These are phyloP conservation scores for Leishmania tarentolae DNA, from an alignment of 208 protist species.

Conservation along the genomic window DNA sequence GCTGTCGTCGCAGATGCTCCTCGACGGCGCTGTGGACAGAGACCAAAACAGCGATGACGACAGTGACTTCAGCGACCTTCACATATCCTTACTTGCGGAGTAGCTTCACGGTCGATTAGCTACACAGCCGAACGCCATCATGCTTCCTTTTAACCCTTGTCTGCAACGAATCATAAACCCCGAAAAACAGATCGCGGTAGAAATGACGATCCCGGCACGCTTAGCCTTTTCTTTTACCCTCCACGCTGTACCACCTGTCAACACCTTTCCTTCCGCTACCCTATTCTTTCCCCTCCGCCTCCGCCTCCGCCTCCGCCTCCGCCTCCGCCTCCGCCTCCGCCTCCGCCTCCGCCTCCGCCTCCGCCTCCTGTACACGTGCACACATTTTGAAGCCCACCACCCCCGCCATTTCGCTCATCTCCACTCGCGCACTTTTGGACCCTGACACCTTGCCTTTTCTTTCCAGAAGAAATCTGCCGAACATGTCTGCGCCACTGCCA, in stretches of 20 bases:
- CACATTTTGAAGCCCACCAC: neutral
- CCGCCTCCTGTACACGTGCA: neutral
- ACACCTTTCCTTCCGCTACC: neutral
- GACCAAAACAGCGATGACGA: slow-evolving; percentile 15
- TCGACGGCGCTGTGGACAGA: slow-evolving; percentile 9
- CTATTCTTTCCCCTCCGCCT: neutral
- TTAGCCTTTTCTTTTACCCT: neutral
- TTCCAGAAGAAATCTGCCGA: neutral
- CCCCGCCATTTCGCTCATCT: neutral
- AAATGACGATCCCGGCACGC: neutral
- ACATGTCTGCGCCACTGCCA: slow-evolving; percentile 31
- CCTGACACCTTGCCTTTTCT: neutral
- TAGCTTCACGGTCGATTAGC: slow-evolving; percentile 2
- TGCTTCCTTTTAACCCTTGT: neutral
- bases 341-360: neutral
- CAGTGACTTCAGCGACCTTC: slow-evolving; percentile 37
- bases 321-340: neutral
- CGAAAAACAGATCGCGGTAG: neutral
- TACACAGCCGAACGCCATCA: neutral
- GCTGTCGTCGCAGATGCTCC: neutral
- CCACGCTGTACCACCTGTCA: neutral
- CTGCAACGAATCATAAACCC: neutral
- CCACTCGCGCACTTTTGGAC: neutral
- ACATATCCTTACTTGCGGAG: slow-evolving; percentile 50
- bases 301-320: neutral